Evolutionary conservation across 345 rosid genomes (phyloP).

Genomic region (Murraya paniculata): DNA sequence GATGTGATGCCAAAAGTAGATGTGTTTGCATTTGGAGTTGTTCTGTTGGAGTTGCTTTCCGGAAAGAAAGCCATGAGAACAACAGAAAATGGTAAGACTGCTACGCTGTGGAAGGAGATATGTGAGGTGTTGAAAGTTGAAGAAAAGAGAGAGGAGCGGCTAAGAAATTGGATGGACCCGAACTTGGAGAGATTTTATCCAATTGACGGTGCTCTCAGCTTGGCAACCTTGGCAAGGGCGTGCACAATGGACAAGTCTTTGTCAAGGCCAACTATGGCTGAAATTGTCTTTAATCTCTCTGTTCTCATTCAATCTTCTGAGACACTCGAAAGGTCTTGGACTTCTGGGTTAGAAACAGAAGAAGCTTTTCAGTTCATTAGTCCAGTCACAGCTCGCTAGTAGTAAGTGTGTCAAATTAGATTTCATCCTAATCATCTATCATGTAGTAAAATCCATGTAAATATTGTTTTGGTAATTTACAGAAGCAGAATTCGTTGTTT

Average conservation of each 20-base stretch:
- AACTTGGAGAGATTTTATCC: slow-evolving; percentile 47
- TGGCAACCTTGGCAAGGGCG: slow-evolving; percentile 46
- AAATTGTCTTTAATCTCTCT: slow-evolving; percentile 55
- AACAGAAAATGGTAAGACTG: slow-evolving; percentile 44
- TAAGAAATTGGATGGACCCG: slow-evolving; percentile 50
- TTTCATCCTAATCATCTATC: not conserved
- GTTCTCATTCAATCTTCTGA: slow-evolving; percentile 42
- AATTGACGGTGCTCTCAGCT: slow-evolving; percentile 43
- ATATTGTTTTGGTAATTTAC: not conserved
- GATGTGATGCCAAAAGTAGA: slow-evolving; percentile 43
- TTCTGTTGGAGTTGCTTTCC: slow-evolving; percentile 52
- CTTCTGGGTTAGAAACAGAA: slow-evolving; percentile 40
- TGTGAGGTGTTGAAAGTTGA: slow-evolving; percentile 31
- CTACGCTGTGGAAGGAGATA: slow-evolving; percentile 42
- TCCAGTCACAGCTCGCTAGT: slow-evolving; percentile 45
- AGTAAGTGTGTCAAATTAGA: not conserved
- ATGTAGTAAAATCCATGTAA: slow-evolving; percentile 2
- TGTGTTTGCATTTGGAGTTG: slow-evolving; percentile 58
- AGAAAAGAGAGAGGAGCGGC: slow-evolving; percentile 38
- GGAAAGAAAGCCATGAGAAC: slow-evolving; percentile 51
- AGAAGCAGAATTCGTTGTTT: slow-evolving; percentile 1
- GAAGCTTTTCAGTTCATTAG: slow-evolving; percentile 30
- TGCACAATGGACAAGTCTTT: slow-evolving; percentile 45
- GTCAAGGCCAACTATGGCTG: slow-evolving; percentile 63
- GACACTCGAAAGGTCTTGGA: slow-evolving; percentile 36